These are phyloP conservation scores for Pelargonium citronellum DNA, from an alignment of 441 rosid genomes.

Conservation along the genomic window DNA sequence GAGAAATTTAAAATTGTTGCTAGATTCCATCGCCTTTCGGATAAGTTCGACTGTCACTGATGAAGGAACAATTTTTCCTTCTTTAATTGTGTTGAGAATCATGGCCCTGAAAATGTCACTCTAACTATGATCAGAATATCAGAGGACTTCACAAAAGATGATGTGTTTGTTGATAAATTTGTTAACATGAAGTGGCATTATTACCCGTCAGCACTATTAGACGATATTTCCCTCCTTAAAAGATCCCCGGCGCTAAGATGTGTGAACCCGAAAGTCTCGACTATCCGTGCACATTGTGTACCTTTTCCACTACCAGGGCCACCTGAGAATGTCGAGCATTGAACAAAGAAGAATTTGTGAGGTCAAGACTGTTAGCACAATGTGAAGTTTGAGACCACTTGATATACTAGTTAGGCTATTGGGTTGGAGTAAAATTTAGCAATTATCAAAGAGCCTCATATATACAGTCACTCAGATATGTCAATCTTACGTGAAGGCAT, in stretches of 20 bases:
- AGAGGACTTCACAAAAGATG: constrained; percentile 12
- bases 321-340: constrained; percentile 29
- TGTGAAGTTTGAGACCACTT: no score
- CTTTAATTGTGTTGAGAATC: constrained; percentile 60
- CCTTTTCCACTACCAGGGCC: constrained; percentile 87
- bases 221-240: constrained; percentile 54
- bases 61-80: constrained; percentile 72
- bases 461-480: background rate
- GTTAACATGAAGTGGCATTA: constrained; percentile 3
- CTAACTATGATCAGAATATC: constrained; percentile 13
- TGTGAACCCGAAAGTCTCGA: constrained; percentile 50
- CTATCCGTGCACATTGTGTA: constrained; percentile 59
- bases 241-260: constrained; percentile 74
- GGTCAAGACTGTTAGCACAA: no score
- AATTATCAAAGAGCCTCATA: background rate
- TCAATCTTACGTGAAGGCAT: constrained; percentile 2
- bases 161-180: constrained; percentile 1
- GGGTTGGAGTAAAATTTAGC: background rate
- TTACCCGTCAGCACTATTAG: constrained; percentile 56
- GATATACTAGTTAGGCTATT: no score
- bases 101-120: constrained; percentile 39
- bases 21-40: constrained; percentile 53
- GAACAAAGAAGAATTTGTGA: no score
- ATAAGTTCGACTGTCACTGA: constrained; percentile 58
- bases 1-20: constrained; percentile 50